Conservation (phyloP, 2,329 filamentous ascomycete genomes). For the Mycosphaerella arachidis region DNA sequence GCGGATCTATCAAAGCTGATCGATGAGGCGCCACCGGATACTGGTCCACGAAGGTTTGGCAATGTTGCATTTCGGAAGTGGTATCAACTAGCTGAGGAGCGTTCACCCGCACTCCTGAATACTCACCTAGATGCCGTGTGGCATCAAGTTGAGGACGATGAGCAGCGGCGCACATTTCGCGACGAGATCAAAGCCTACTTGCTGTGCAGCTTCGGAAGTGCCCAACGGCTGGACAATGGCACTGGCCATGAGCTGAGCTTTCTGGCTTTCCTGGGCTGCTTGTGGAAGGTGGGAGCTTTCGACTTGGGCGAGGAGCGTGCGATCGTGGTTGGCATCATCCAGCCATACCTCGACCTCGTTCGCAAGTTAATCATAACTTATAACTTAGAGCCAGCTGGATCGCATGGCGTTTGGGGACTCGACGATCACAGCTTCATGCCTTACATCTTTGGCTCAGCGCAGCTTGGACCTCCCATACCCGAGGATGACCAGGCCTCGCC, state of each 20-base stretch:
- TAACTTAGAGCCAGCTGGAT: constrained; percentile 89
- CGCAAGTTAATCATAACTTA: constrained; percentile 83
- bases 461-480: constrained; percentile 72
- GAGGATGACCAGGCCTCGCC: constrained; percentile 43
- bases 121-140: constrained; percentile 12
- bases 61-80: constrained; percentile 87
- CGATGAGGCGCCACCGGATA: constrained; percentile 74
- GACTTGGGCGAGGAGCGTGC: constrained; percentile 64
- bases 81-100: constrained; percentile 64
- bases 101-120: constrained; percentile 48
- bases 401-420: constrained; percentile 97
- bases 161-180: constrained; percentile 6
- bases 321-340: constrained; percentile 76
- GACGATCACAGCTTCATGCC: constrained; percentile 93
- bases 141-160: constrained; percentile 40
- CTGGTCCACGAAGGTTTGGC: constrained; percentile 82
- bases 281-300: constrained; percentile 90
- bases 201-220: constrained; percentile 78
- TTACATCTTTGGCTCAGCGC: constrained; percentile 92
- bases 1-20: constrained; percentile 62
- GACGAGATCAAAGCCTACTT: constrained; percentile 74
- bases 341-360: constrained; percentile 79
- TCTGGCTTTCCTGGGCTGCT: constrained; percentile 77
- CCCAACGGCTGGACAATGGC: constrained; percentile 87
- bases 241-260: constrained; percentile 96